These are phyloP conservation scores for Pythium myriotylum DNA, from an alignment of 352 stramenopile species.

Conservation along the genomic window DNA sequence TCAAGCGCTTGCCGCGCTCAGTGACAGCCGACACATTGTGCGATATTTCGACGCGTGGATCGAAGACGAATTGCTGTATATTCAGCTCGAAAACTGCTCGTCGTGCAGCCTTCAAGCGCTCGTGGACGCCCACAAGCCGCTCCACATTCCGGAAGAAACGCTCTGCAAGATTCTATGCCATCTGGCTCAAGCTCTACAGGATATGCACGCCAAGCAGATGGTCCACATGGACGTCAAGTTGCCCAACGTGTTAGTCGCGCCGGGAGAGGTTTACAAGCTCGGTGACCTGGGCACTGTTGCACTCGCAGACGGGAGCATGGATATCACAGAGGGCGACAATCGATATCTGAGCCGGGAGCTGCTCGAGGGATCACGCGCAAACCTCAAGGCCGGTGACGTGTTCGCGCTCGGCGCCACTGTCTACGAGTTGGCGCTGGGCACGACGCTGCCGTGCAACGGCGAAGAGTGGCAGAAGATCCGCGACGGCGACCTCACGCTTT, in stretches of 20 bases:
- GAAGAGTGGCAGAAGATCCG: constrained; percentile 89
- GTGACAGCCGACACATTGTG: constrained; percentile 74
- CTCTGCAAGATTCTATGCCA: constrained; percentile 80
- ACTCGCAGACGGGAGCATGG: constrained; percentile 78
- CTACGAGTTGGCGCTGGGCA: constrained; percentile 77
- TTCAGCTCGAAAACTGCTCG: constrained; percentile 78
- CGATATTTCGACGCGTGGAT: constrained; percentile 90
- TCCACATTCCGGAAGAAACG: constrained; percentile 68
- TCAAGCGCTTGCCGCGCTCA: constrained; percentile 79
- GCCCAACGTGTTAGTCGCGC: constrained; percentile 73
- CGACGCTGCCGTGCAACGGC: constrained; percentile 63
- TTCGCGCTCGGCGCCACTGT: constrained; percentile 86
- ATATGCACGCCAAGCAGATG: constrained; percentile 85
- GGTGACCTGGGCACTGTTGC: constrained; percentile 83
- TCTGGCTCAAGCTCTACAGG: constrained; percentile 72
- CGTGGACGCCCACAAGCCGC: constrained; percentile 62
- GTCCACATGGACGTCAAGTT: constrained; percentile 90
- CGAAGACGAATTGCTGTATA: constrained; percentile 88
- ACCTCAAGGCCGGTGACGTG: constrained; percentile 77
- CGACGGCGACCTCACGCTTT: constrained; percentile 81
- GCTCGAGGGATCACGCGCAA: constrained; percentile 76
- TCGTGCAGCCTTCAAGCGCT: constrained; percentile 68
- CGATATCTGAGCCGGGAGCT: constrained; percentile 84
- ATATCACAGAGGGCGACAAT: constrained; percentile 87
- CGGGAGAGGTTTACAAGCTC: constrained; percentile 77